Percentiles rank a stretch among this genome's conserved stretches.
phyloP scores from a whole-genome alignment of 257 asterid species.

The Nicotiana otophora region DNA sequence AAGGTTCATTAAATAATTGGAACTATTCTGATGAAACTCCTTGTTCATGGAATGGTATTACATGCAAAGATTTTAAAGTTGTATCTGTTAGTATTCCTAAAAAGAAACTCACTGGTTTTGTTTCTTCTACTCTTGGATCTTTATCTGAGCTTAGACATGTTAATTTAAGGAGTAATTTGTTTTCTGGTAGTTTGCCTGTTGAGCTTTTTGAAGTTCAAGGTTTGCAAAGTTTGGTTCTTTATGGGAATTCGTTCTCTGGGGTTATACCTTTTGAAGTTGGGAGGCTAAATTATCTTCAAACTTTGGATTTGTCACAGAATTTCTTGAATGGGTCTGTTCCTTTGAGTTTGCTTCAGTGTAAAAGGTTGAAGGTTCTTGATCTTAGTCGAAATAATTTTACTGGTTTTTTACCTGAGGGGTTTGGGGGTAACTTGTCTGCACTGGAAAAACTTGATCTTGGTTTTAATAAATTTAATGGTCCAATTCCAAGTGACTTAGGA shows the following conservation, averaged over 20 bases:
- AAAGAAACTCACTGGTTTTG: constrained; percentile 61
- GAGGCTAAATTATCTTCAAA: constrained; percentile 53
- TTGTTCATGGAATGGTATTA: constrained; percentile 89
- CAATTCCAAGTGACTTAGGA: constrained; percentile 67
- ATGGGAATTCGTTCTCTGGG: constrained; percentile 71
- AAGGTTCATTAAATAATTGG: constrained; percentile 68
- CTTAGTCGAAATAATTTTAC: constrained; percentile 53
- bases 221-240: constrained; percentile 81
- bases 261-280: constrained; percentile 58
- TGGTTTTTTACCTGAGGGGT: constrained; percentile 53
- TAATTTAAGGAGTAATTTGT: constrained; percentile 57
- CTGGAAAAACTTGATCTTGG: constrained; percentile 71
- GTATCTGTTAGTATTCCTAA: constrained; percentile 63
- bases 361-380: constrained; percentile 51
- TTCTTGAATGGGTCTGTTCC: constrained; percentile 67
- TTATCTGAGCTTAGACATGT: constrained; percentile 71
- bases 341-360: constrained; percentile 43
- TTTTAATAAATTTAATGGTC: constrained; percentile 48
- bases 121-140: constrained; percentile 68
- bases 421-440: constrained; percentile 51
- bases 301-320: constrained; percentile 64
- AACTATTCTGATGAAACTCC: constrained; percentile 68
- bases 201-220: constrained; percentile 50
- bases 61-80: constrained; percentile 62
- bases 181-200: constrained; percentile 50